Base-by-base conservation (phyloP, 495 filamentous ascomycete genomes). In the Penicillium verhagenii region DNA sequence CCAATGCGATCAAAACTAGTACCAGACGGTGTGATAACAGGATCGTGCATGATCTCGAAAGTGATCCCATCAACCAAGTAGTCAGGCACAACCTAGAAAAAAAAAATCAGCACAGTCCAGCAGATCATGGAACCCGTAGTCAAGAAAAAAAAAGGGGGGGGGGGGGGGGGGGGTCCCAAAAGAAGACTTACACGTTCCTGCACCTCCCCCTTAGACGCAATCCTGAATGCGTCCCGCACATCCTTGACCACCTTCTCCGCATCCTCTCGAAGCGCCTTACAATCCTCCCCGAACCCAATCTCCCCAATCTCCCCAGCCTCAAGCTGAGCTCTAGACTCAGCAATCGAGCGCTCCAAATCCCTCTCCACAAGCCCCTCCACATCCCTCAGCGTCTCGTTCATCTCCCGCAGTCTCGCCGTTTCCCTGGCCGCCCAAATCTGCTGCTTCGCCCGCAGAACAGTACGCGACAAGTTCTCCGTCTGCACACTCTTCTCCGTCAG, bases 11-110 rank as follows among this genome's bases (percentile, higher is more conserved):
- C 94, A 69, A 96, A 98, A 0, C 87, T 92, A 49, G 87, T 86
- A 25, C 94, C 94, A 6, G 86, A 89, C 57, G 88, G 92, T 0
- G 93, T 97, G 16, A 92, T 78, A 11, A 94, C 89, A 4, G 90
- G 94, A 71, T 98, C 94, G 60, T 93, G 81, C 92, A 98, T 96
- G 55, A 97, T 81, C 33, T 83, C 80, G 59, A 97, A 97, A 1
- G 87, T 91, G 47, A 98, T 97, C 20, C 86, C 87, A 64, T 97
- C 94, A 39, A 98, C 79, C 0, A 89, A 76, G 76, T 91, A 90
- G 56, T 96, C 93, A 0, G 94, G 92, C 2, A 96, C 89, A 58
- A 87, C 73, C 79, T 82, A 37, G 10, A 51, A n/a, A n/a, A n/a
- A 50, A 24, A 63, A 51, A 56, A 42, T 63, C 18, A 60, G 35